Percentiles rank a stretch among this genome's conserved stretches.
phyloP scores from a whole-genome alignment of 306 rosid genomes.

The Canavalia ensiformis region DNA sequence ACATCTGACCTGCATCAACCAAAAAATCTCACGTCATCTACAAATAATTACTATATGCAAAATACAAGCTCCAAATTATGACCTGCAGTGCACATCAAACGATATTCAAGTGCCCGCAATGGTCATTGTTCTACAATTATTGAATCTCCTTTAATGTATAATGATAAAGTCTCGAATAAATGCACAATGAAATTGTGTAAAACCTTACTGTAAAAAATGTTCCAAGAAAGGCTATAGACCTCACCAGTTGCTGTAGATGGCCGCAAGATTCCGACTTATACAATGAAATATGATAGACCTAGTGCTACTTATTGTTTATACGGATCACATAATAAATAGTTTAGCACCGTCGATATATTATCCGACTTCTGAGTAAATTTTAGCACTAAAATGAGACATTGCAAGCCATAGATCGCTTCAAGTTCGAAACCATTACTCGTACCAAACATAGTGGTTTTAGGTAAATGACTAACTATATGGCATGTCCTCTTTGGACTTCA shows the following conservation, averaged over 20 bases:
- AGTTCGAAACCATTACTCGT: neutral
- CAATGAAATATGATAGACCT: neutral
- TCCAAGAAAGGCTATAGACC: neutral
- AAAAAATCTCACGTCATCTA: neutral
- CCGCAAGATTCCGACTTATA: neutral
- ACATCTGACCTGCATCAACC: conserved; percentile 39
- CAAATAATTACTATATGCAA: neutral
- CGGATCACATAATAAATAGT: neutral
- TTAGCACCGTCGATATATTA: neutral
- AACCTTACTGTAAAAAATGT: no score
- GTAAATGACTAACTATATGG: neutral
- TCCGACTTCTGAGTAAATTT: neutral
- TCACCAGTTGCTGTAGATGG: no score
- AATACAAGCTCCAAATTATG: neutral
- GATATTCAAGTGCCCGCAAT: neutral
- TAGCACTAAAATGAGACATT: neutral
- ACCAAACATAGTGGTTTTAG: neutral
- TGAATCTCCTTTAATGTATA: neutral
- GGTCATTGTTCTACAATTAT: neutral
- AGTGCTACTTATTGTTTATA: conserved; percentile 1
- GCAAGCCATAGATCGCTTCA: neutral
- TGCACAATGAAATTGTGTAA: neutral
- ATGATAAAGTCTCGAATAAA: neutral
- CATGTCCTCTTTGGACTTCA: neutral
- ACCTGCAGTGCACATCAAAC: neutral